Percentiles rank a stretch among this genome's conserved stretches.
These are phyloP conservation scores for Fusarium pininemorale DNA, from an alignment of 2,329 filamentous ascomycete genomes.

Conservation along the genomic window DNA sequence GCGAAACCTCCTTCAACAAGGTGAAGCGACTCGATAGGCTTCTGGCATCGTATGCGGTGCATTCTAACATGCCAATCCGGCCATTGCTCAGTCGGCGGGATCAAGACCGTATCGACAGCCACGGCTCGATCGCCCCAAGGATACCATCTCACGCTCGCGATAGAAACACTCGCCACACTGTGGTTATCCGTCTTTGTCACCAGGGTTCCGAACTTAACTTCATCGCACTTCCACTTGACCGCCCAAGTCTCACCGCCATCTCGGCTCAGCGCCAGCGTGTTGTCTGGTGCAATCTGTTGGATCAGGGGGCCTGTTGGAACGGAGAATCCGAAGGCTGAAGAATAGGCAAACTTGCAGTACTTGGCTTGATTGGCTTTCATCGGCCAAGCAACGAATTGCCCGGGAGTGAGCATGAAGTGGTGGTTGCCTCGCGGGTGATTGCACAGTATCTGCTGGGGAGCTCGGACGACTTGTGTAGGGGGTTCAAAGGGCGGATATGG, in stretches of 20 bases:
- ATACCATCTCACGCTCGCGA: conserved; percentile 28
- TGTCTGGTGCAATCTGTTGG: conserved; percentile 49
- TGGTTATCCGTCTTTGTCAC: background rate
- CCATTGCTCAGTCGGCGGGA: conserved; percentile 45
- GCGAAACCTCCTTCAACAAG: conserved; percentile 35
- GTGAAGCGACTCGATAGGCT: background rate
- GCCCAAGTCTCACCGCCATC: conserved; percentile 46
- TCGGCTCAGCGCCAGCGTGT: conserved; percentile 41
- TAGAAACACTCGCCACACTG: rapidly evolving
- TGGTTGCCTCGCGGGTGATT: conserved; percentile 47
- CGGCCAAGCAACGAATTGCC: conserved; percentile 50
- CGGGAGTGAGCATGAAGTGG: conserved; percentile 54
- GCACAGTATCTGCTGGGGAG: conserved; percentile 57
- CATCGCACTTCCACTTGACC: conserved; percentile 42
- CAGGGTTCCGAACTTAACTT: background rate
- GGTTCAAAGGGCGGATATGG: conserved; percentile 28
- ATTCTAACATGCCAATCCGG: conserved; percentile 48
- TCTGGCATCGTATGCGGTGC: conserved; percentile 26
- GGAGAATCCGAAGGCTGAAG: conserved; percentile 57
- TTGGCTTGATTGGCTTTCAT: conserved; percentile 55
- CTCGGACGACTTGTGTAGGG: conserved; percentile 9
- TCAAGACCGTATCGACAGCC: conserved; percentile 39
- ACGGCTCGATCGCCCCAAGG: conserved; percentile 44
- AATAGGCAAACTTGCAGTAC: conserved; percentile 60
- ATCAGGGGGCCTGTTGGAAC: conserved; percentile 51